Evolutionary conservation across 2,329 filamentous ascomycete genomes (phyloP).

Genomic region (Alternaria postmessia): DNA sequence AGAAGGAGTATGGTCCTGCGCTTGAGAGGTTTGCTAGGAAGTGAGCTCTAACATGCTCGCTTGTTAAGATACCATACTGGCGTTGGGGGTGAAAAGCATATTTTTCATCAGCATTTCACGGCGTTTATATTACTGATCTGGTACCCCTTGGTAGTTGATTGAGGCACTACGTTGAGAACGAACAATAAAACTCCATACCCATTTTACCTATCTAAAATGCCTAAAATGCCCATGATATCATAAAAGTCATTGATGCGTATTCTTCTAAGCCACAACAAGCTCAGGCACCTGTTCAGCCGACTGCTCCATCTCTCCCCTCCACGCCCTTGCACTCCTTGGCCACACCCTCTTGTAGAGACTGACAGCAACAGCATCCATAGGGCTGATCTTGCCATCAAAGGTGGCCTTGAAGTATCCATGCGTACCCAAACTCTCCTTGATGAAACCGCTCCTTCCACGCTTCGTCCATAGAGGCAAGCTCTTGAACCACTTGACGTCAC

Average conservation of each 20-base stretch:
- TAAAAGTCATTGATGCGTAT: constrained; percentile 10
- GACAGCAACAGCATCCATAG: constrained; percentile 91
- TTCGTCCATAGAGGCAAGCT: constrained; percentile 94
- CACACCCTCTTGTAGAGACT: constrained; percentile 67
- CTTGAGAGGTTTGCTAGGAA: constrained; percentile 84
- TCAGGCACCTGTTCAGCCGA: not conserved
- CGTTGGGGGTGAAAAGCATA: constrained; percentile 1
- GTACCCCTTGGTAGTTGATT: not conserved
- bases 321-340: constrained; percentile 70
- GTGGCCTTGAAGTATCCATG: constrained; percentile 99
- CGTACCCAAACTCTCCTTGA: constrained; percentile 94
- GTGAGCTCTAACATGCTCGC: constrained; percentile 18
- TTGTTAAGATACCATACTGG: not conserved
- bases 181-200: constrained; percentile 15
- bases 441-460: constrained; percentile 83
- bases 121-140: constrained; percentile 15
- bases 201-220: constrained; percentile 31
- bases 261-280: not conserved
- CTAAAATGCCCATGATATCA: constrained; percentile 28
- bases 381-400: constrained; percentile 95
- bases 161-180: not conserved
- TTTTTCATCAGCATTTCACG: constrained; percentile 15
- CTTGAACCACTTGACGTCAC: constrained; percentile 98
- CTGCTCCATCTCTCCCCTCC: constrained; percentile 38
- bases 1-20: constrained; percentile 82